phyloP scores from a whole-genome alignment of 495 filamentous ascomycete genomes.

The Xylaria acuta region DNA sequence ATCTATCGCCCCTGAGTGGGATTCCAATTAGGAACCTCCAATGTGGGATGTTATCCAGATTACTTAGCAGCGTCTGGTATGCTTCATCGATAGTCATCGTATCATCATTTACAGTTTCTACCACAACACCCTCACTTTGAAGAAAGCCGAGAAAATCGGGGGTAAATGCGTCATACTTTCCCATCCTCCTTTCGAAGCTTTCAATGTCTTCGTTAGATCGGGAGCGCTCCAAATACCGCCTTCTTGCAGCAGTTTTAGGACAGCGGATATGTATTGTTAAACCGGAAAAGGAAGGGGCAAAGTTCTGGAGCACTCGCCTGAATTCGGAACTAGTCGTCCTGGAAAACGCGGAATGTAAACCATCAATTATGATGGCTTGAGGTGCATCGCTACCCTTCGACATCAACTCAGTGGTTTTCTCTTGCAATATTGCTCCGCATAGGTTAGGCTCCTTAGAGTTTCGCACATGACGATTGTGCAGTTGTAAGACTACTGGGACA shows the following conservation, averaged over 20 bases:
- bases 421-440: not conserved
- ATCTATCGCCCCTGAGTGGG: not conserved
- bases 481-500: not conserved
- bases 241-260: not conserved
- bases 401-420: not conserved
- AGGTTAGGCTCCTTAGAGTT: not conserved
- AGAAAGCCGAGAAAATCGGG: not conserved
- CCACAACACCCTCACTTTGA: not conserved
- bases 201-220: not conserved
- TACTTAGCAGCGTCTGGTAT: not conserved
- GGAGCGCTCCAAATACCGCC: not conserved
- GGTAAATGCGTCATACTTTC: not conserved
- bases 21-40: not conserved
- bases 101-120: not conserved
- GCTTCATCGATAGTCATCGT: not conserved
- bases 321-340: not conserved
- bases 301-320: not conserved
- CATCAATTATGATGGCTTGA: not conserved
- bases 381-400: not conserved
- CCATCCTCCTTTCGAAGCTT: not conserved
- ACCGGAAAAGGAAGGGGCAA: conserved; percentile 1
- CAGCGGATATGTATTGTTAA: not conserved
- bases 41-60: not conserved
- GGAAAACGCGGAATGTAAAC: not conserved
- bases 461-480: not conserved